phyloP scores from a whole-genome alignment of 805 yeast genomes.

The Lachancea lanzarotensis region DNA sequence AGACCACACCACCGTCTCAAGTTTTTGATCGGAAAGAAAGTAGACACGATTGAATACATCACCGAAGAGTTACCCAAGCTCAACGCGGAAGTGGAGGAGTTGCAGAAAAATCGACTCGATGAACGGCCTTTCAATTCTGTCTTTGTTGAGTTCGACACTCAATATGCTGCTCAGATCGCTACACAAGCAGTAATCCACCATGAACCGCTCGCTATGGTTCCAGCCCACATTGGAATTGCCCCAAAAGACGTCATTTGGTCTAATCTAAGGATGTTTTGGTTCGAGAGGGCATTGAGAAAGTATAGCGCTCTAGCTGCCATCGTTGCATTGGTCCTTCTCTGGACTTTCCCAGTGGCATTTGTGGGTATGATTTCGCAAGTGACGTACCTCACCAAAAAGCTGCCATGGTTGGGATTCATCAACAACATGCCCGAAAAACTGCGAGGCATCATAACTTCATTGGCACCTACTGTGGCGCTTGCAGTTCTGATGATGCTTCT shows the following conservation, averaged over 20 bases:
- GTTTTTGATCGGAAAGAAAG: conserved; percentile 47
- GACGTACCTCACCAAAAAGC: conserved; percentile 51
- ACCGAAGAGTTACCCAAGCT: conserved; percentile 50
- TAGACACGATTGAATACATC: conserved; percentile 55
- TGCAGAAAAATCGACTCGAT: conserved; percentile 46
- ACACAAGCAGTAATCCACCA: conserved; percentile 58
- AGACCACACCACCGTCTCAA: conserved; percentile 53
- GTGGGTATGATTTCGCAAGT: conserved; percentile 70
- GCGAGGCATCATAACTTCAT: conserved; percentile 59
- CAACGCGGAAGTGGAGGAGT: conserved; percentile 47
- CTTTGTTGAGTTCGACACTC: conserved; percentile 72
- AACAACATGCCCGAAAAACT: conserved; percentile 47
- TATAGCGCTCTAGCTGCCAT: conserved; percentile 48
- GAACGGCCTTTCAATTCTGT: conserved; percentile 68
- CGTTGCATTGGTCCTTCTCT: conserved; percentile 49
- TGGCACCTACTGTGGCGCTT: conserved; percentile 61
- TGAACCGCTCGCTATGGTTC: conserved; percentile 55
- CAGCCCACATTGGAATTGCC: conserved; percentile 55
- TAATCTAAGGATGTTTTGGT: conserved; percentile 72
- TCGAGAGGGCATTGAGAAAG: conserved; percentile 59
- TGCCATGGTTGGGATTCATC: conserved; percentile 51
- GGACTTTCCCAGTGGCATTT: conserved; percentile 77
- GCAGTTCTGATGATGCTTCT: conserved; percentile 59
- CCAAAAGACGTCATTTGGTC: conserved; percentile 63
- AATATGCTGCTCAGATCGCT: conserved; percentile 69